A percentile compares a stretch with the other conserved stretches of the same genome.
phyloP scores from a whole-genome alignment of 2,329 filamentous ascomycete genomes.

The Colletotrichum trifolii region DNA sequence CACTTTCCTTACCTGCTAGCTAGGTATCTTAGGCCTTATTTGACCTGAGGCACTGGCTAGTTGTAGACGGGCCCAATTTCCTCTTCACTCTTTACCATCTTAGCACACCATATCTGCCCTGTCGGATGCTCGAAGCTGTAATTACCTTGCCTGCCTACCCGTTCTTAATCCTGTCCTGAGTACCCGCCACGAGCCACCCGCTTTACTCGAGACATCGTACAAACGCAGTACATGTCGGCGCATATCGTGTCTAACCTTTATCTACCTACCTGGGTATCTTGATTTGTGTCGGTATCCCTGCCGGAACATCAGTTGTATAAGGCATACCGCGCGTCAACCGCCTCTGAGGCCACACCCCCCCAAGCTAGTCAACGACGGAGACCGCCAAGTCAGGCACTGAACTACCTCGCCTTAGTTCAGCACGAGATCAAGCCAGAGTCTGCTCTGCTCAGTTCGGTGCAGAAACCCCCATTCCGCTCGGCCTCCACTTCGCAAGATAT shows the following conservation, averaged over 20 bases:
- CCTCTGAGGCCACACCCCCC: conserved; percentile 13
- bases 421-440: neutral
- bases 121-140: conserved; percentile 15
- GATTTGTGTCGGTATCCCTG: conserved; percentile 1
- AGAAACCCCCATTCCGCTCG: conserved; percentile 1
- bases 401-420: neutral
- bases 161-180: conserved; percentile 2
- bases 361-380: neutral
- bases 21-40: neutral
- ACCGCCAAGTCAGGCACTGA: too few relatives aligned
- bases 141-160: neutral
- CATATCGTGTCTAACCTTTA: neutral
- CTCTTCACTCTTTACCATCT: conserved; percentile 15
- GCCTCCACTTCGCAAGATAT: neutral
- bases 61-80: conserved; percentile 18
- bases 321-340: conserved; percentile 24
- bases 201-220: neutral
- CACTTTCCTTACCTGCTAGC: neutral
- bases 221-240: neutral
- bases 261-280: neutral
- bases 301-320: conserved; percentile 6
- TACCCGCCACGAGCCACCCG: too few relatives aligned
- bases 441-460: too few relatives aligned
- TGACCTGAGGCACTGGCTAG: conserved; percentile 5
- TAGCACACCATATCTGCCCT: conserved; percentile 18